Evolutionary conservation across 2,329 filamentous ascomycete species (phyloP).

Genomic region (Alternaria tenuissima): DNA sequence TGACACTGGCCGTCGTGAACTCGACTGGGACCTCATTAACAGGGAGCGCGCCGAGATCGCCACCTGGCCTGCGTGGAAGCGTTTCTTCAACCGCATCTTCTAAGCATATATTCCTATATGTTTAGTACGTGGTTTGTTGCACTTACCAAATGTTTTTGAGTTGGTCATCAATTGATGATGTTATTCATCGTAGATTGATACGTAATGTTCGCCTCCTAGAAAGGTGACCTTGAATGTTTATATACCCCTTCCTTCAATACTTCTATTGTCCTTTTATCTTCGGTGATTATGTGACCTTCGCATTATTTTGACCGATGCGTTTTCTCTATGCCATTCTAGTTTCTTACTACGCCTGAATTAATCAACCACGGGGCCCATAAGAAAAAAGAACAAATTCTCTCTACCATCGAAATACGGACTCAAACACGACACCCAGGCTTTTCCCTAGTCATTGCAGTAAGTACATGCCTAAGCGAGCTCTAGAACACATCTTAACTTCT

Average conservation of each 20-base stretch:
- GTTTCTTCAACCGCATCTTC: slow-evolving; percentile 35
- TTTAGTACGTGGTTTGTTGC: background rate
- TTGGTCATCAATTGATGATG: background rate
- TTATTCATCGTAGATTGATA: background rate
- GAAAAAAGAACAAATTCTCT: too few relatives aligned
- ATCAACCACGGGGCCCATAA: too few relatives aligned
- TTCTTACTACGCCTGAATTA: too few relatives aligned
- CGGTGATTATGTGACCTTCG: background rate
- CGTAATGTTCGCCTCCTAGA: slow-evolving; percentile 3
- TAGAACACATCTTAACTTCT: background rate
- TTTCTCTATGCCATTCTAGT: background rate
- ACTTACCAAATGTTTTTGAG: background rate
- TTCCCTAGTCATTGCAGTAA: too few relatives aligned
- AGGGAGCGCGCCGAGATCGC: slow-evolving; percentile 61
- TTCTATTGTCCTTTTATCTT: background rate
- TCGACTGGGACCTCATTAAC: slow-evolving; percentile 72
- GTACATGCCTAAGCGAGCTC: too few relatives aligned
- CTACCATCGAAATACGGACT: too few relatives aligned
- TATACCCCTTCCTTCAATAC: slow-evolving; percentile 5
- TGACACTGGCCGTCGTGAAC: slow-evolving; percentile 69
- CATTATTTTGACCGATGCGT: background rate
- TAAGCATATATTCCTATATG: slow-evolving; percentile 21
- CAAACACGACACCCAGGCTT: too few relatives aligned
- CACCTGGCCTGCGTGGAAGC: slow-evolving; percentile 61
- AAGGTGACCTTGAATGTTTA: slow-evolving; percentile 3